These are phyloP conservation scores for Diplodia scrobiculata DNA, from an alignment of 2,329 filamentous ascomycete species.

Conservation along the genomic window DNA sequence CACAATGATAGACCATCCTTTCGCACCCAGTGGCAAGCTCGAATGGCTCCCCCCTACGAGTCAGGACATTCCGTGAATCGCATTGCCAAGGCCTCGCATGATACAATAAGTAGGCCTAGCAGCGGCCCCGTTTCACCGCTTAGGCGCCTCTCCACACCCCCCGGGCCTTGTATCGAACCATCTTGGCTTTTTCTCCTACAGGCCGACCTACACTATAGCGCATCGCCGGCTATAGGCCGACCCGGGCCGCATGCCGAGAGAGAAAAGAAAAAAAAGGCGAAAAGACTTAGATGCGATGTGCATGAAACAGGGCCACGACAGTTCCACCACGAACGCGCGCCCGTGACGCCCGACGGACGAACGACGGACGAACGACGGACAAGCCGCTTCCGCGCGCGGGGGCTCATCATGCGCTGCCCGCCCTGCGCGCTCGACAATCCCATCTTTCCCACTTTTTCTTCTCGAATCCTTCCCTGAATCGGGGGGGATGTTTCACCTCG, in stretches of 20 bases:
- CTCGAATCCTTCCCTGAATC: not conserved
- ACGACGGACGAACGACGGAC: not conserved
- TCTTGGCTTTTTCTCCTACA: not conserved
- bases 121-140: not conserved
- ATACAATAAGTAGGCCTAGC: not conserved
- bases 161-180: not conserved
- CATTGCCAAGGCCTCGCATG: not conserved
- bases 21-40: not conserved
- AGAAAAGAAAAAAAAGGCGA: not conserved
- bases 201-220: not conserved
- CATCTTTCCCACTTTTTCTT: not conserved
- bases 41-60: not conserved
- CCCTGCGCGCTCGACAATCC: not conserved
- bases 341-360: not conserved
- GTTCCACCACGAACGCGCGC: not conserved
- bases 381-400: not conserved
- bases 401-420: too few relatives aligned
- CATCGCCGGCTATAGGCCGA: not conserved
- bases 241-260: not conserved
- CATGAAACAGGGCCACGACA: not conserved
- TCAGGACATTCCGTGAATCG: not conserved
- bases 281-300: not conserved
- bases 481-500: not conserved
- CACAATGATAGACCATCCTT: not conserved
- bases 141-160: not conserved